A percentile compares a stretch with the other conserved stretches of the same genome.
Conservation (phyloP, 129 eudicot genomes). For the Artemisia argyi region DNA sequence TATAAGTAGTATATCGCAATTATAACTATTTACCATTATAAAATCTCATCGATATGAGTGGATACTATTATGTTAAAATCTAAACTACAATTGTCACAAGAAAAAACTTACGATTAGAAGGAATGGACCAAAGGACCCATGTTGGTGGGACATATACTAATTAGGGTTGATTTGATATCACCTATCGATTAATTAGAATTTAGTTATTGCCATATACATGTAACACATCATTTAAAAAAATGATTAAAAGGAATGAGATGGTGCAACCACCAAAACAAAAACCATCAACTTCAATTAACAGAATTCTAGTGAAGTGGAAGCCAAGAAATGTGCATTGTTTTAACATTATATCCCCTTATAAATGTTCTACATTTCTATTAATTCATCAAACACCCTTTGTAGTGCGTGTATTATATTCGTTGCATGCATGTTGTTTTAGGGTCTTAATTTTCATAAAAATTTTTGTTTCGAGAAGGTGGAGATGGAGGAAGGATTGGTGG, state of each 20-base stretch:
- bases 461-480: constrained; percentile 22
- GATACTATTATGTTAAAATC: no score
- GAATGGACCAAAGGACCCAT: constrained; percentile 22
- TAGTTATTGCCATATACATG: constrained; percentile 31
- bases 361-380: constrained; percentile 26
- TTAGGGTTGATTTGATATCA: constrained; percentile 21
- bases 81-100: no score
- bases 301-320: constrained; percentile 66
- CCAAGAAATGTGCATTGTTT: constrained; percentile 42
- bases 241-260: constrained; percentile 45
- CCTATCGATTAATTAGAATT: constrained; percentile 22
- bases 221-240: constrained; percentile 19
- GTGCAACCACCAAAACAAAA: constrained; percentile 49
- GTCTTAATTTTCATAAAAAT: background rate
- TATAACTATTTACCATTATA: no score
- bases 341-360: constrained; percentile 20
- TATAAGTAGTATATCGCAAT: no score
- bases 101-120: no score
- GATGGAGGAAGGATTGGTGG: constrained; percentile 65
- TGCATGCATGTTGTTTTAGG: constrained; percentile 17
- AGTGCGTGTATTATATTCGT: constrained; percentile 3
- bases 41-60: no score
- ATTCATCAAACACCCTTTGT: constrained; percentile 2
- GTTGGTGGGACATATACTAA: constrained; percentile 15
- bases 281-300: constrained; percentile 63